Percentiles rank a stretch among this genome's conserved stretches.
phyloP scores from a whole-genome alignment of 2,329 filamentous ascomycete genomes.

The Aureobasidium pullulans region DNA sequence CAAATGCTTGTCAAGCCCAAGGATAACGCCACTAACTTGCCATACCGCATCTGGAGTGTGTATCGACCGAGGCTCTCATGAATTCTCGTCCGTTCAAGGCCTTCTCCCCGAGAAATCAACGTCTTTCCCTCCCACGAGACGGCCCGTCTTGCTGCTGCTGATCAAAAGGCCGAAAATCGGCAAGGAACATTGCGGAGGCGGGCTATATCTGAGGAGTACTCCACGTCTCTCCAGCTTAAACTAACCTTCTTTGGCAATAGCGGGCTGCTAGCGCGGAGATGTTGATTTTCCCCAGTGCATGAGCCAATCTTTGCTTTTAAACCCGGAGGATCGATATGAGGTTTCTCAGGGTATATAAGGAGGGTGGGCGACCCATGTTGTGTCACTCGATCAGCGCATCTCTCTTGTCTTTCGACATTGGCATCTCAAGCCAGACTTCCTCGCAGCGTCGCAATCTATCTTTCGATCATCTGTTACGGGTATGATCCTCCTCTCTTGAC shows the following conservation, averaged over 20 bases:
- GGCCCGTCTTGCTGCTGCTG: too few species aligned
- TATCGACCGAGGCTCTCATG: neutral
- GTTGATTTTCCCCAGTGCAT: neutral
- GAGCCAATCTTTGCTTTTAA: neutral
- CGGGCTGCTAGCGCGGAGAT: neutral
- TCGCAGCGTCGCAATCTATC: neutral
- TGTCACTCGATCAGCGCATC: neutral
- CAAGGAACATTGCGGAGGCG: neutral
- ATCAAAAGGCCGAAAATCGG: neutral
- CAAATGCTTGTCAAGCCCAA: neutral
- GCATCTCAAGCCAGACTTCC: neutral
- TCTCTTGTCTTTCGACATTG: neutral
- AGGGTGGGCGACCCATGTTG: neutral
- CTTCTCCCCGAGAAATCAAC: too few species aligned
- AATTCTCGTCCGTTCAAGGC: neutral
- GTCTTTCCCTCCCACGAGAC: too few species aligned
- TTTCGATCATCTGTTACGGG: neutral
- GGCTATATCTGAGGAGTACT: neutral
- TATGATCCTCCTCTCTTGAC: neutral
- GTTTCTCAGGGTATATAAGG: neutral
- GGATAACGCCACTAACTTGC: neutral
- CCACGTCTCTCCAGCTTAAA: neutral
- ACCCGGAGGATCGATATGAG: neutral
- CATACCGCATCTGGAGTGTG: neutral
- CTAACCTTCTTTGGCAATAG: neutral